Base-by-base conservation (phyloP, 148 eudicot species). In the Vaccinium darrowii region DNA sequence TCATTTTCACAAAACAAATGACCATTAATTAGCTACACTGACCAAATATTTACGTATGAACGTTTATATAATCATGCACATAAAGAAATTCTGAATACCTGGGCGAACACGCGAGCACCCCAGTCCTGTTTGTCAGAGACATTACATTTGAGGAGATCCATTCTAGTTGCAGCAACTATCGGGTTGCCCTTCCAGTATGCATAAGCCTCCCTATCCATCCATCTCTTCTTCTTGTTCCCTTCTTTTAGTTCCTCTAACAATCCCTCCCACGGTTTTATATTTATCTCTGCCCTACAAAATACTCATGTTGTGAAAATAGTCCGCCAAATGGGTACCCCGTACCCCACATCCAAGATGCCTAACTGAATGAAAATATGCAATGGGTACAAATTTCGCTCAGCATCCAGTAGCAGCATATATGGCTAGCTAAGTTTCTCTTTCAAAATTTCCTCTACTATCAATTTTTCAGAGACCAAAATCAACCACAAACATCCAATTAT, bases 111-210 rank as follows among this genome's bases (percentile, higher is more conserved):
- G 19, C 91, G 97, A 81, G 98, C 94, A 58, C 90, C 89, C 95
- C 97, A 94, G 65, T 95, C 98, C 84, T 94, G 91, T 81, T 88
- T 83, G 60, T 88, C 93, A 5, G 97, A 84, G 79, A 89, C 91
- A 88, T 95, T 95, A 79, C 98, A 95, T 30, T 86, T 93, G 7
- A 95, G 88, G 60, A 95, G 93, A 83, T 94, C 97, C 93, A 87
- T 89, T 82, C 98, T 89, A 50, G 86, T 86, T 50, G 86, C 84
- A 36, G 95, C 92, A 58, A 95, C 95, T 4, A 39, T n/a, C 7
- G 98, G 95, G 84, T 95, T 95, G 43, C 98, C 98, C 81, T 92
- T 94, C 98, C 98, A 95, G 85, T 90, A 95, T 52, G 97, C 98
- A 78, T 92, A 86, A 54, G 98, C 94, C 39, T 92, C 94, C 84